Conservation (phyloP, 106 monocot genomes). For the Triglochin maritima region DNA sequence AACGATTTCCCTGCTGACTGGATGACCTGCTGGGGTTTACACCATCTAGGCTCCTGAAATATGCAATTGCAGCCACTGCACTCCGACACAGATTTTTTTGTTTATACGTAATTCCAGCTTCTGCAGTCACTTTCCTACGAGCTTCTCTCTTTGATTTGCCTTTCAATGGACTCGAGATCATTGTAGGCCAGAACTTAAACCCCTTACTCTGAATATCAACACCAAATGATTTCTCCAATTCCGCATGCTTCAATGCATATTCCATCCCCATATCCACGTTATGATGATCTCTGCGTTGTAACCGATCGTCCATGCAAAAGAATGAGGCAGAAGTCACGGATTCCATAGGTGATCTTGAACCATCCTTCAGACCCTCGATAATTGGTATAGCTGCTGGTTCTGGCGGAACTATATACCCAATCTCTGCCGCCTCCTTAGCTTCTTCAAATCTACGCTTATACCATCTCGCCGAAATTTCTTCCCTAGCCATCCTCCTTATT, state of each 20-base stretch:
- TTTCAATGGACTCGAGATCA: slow-evolving; percentile 25
- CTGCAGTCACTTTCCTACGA: slow-evolving; percentile 29
- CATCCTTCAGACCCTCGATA: slow-evolving; percentile 19
- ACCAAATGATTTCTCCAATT: slow-evolving; percentile 82
- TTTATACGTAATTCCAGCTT: slow-evolving; percentile 39
- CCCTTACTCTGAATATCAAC: slow-evolving; percentile 31
- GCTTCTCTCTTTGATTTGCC: slow-evolving; percentile 36
- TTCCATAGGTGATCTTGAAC: slow-evolving; percentile 9
- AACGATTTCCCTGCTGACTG: slow-evolving; percentile 3
- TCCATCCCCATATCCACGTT: slow-evolving; percentile 35
- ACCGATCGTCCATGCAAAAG: slow-evolving; percentile 51
- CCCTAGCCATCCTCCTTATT: slow-evolving; percentile 66
- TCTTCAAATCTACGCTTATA: slow-evolving; percentile 41
- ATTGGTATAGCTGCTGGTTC: slow-evolving; percentile 11
- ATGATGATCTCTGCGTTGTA: slow-evolving; percentile 63
- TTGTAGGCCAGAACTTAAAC: slow-evolving; percentile 35
- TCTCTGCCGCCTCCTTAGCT: slow-evolving; percentile 63
- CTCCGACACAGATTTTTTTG: slow-evolving; percentile 62
- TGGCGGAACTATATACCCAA: slow-evolving; percentile 62
- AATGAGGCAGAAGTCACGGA: slow-evolving; percentile 29
- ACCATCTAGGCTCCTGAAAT: slow-evolving; percentile 33
- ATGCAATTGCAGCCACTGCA: slow-evolving; percentile 58
- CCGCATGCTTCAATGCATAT: slow-evolving; percentile 71
- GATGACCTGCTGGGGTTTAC: slow-evolving; percentile 15
- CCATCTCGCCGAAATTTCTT: slow-evolving; percentile 33